Evolutionary conservation across 2,329 filamentous ascomycete species (phyloP).

Genomic region (Colletotrichum theobromicola): DNA sequence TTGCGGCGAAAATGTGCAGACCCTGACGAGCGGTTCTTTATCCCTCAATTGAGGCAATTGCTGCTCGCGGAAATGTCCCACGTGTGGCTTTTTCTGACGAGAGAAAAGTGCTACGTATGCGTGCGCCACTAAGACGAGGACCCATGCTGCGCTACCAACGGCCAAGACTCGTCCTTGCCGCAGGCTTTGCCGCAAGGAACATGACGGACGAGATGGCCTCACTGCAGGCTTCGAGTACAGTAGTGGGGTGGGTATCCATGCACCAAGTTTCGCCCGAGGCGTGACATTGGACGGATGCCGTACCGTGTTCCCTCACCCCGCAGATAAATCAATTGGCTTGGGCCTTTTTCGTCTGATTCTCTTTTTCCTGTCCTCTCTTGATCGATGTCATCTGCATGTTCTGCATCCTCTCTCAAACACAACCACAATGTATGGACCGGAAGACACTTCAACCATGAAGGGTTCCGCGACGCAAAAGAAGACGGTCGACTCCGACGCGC

Average conservation of each 20-base stretch:
- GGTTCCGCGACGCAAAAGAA: slow-evolving; percentile 3
- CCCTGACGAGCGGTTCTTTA: neutral
- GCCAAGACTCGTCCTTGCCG: neutral
- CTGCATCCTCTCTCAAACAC: neutral
- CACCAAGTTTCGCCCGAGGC: neutral
- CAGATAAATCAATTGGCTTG: neutral
- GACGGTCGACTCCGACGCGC: neutral
- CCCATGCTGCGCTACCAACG: neutral
- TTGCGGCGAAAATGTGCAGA: neutral
- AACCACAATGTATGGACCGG: neutral
- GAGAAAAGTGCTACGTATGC: neutral
- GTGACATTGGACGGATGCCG: neutral
- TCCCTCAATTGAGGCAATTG: neutral
- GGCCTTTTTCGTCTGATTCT: slow-evolving; percentile 2
- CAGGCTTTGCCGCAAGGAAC: neutral
- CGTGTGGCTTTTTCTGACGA: neutral
- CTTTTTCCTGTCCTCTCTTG: neutral
- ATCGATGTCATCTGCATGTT: neutral
- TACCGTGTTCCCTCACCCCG: neutral
- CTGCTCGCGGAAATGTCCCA: neutral
- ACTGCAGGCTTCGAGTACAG: neutral
- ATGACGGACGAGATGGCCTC: neutral
- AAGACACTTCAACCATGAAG: neutral
- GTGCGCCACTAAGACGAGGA: neutral
- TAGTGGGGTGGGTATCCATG: neutral